phyloP scores from a whole-genome alignment of 345 rosid genomes.

The Eucalyptus cladocalyx region DNA sequence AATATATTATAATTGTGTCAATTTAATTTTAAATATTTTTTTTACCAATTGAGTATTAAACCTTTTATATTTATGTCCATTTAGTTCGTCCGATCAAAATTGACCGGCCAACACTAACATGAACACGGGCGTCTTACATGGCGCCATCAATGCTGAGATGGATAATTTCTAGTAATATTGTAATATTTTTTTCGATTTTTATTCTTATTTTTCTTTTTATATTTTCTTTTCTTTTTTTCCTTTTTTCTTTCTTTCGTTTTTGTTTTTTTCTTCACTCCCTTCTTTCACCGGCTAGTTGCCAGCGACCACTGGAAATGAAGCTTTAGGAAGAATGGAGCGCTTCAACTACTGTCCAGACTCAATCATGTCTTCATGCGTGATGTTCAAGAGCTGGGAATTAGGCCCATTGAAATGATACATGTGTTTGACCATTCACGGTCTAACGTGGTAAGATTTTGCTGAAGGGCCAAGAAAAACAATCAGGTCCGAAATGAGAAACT shows the following conservation, averaged over 20 bases:
- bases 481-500: neutral
- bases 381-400: neutral
- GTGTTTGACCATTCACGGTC: neutral
- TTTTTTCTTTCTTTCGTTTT: too few species aligned
- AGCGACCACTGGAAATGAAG: neutral
- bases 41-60: too few species aligned
- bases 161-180: too few species aligned
- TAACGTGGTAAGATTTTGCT: neutral
- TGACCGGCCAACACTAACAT: accelerated
- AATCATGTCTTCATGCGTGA: neutral
- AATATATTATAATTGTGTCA: too few species aligned
- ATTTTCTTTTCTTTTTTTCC: too few species aligned
- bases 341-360: neutral
- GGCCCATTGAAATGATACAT: neutral
- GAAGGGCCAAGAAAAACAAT: neutral
- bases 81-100: too few species aligned
- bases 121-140: too few species aligned
- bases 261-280: too few species aligned
- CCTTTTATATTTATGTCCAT: too few species aligned
- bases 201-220: too few species aligned
- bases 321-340: neutral
- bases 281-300: accelerated
- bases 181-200: too few species aligned
- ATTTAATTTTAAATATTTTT: too few species aligned
- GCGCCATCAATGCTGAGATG: accelerated